Conservation (phyloP, 1,139 yeast species). For the Suhomyces coccinellae region DNA sequence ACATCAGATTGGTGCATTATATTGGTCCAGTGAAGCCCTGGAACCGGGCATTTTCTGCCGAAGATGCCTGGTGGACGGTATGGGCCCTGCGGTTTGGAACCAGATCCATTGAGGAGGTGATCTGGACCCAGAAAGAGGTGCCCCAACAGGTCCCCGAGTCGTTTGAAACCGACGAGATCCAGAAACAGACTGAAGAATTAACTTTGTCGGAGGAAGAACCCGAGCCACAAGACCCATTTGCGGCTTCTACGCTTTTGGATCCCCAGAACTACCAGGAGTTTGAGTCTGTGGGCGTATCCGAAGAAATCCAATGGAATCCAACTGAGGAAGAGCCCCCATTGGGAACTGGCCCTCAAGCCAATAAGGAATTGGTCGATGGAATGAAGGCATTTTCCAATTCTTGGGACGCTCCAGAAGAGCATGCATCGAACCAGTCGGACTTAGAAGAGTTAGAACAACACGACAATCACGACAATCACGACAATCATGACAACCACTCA, state of each 20-base stretch:
- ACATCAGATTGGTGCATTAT: conserved; percentile 70
- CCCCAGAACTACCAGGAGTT: conserved; percentile 32
- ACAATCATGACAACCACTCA: background rate
- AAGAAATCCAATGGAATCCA: conserved; percentile 44
- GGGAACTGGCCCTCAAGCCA: conserved; percentile 8
- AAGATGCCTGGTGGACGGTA: conserved; percentile 47
- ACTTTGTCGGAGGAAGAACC: background rate
- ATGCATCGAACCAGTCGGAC: conserved; percentile 4
- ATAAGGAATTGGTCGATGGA: conserved; percentile 20
- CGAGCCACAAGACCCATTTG: conserved; percentile 6
- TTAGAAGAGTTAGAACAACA: background rate
- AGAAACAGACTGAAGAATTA: background rate
- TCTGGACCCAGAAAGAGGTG: background rate
- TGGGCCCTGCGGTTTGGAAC: conserved; percentile 39
- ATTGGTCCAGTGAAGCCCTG: conserved; percentile 87
- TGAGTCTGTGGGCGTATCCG: conserved; percentile 21
- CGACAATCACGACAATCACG: background rate
- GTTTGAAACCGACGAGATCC: background rate
- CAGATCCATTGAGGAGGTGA: conserved; percentile 14
- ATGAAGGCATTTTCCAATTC: conserved; percentile 17
- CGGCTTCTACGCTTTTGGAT: conserved; percentile 27
- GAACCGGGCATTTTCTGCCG: conserved; percentile 31
- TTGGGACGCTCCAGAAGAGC: conserved; percentile 19
- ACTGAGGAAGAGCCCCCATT: conserved; percentile 36
- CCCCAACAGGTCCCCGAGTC: background rate